phyloP scores from a whole-genome alignment of 495 filamentous ascomycete species.

The Neurospora sp. region DNA sequence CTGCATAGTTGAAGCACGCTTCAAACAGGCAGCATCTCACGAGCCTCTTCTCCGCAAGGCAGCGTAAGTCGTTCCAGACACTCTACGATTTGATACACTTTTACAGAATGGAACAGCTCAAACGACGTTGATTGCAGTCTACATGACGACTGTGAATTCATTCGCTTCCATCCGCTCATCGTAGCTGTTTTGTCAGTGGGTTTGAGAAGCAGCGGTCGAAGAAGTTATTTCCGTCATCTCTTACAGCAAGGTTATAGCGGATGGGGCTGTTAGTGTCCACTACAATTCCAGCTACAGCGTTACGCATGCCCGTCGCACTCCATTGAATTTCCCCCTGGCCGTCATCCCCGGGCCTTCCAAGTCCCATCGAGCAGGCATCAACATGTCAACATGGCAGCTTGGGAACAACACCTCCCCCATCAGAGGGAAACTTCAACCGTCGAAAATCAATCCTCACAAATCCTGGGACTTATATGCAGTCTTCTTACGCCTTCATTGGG shows the following conservation, averaged over 20 bases:
- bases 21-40: not conserved
- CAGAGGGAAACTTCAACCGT: not conserved
- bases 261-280: not conserved
- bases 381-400: not conserved
- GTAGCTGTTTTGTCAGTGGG: too few relatives aligned
- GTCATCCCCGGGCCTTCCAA: too few relatives aligned
- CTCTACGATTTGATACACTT: not conserved
- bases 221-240: not conserved
- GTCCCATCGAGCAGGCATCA: not conserved
- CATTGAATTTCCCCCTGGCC: too few relatives aligned
- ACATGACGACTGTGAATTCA: too few relatives aligned
- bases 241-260: not conserved
- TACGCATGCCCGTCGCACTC: too few relatives aligned
- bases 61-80: not conserved
- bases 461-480: not conserved
- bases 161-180: too few relatives aligned
- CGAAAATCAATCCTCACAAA: not conserved
- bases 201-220: not conserved
- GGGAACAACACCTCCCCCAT: not conserved
- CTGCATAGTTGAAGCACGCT: too few relatives aligned
- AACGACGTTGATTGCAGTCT: not conserved
- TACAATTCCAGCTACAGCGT: not conserved
- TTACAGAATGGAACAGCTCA: not conserved
- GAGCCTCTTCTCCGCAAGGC: not conserved
- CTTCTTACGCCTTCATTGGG: not conserved